Evolutionary conservation across 1,139 yeast species (phyloP).

Genomic region (Candida tetrigidarum): DNA sequence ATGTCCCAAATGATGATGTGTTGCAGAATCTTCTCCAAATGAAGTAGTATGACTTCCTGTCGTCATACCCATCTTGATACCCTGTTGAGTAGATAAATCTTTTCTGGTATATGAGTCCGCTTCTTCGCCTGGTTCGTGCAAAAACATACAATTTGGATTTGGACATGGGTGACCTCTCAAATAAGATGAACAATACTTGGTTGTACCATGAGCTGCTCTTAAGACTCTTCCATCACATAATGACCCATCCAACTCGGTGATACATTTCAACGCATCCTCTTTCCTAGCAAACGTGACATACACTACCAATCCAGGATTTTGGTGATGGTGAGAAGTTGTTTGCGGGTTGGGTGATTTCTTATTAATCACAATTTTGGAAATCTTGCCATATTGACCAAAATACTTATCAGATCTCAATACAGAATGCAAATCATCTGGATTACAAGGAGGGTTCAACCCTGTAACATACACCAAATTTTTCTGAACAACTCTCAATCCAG

Average conservation of each 20-base stretch:
- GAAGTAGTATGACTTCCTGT: slow-evolving; percentile 18
- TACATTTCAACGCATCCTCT: slow-evolving; percentile 94
- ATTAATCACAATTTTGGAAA: slow-evolving; percentile 91
- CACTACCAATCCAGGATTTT: slow-evolving; percentile 86
- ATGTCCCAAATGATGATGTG: slow-evolving; percentile 7
- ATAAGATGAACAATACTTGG: slow-evolving; percentile 96
- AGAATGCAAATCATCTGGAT: slow-evolving; percentile 86
- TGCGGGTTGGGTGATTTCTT: slow-evolving; percentile 62
- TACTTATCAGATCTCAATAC: slow-evolving; percentile 88
- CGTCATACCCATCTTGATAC: slow-evolving; percentile 58
- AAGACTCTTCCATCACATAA: slow-evolving; percentile 85
- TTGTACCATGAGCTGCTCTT: slow-evolving; percentile 97
- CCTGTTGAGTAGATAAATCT: slow-evolving; percentile 84
- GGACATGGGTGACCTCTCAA: slow-evolving; percentile 96
- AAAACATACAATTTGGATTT: slow-evolving; percentile 98
- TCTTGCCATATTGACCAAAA: slow-evolving; percentile 98
- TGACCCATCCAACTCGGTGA: slow-evolving; percentile 93
- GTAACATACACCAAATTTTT: slow-evolving; percentile 97
- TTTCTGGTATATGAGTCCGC: slow-evolving; percentile 96
- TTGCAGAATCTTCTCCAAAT: slow-evolving; percentile 14
- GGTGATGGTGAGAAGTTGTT: slow-evolving; percentile 39
- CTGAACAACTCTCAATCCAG: slow-evolving; percentile 97
- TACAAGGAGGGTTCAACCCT: slow-evolving; percentile 90
- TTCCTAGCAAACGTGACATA: slow-evolving; percentile 92
- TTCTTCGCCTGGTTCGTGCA: slow-evolving; percentile 99